These are phyloP conservation scores for Cucurbita ficifolia DNA, from an alignment of 306 rosid species.

Conservation along the genomic window DNA sequence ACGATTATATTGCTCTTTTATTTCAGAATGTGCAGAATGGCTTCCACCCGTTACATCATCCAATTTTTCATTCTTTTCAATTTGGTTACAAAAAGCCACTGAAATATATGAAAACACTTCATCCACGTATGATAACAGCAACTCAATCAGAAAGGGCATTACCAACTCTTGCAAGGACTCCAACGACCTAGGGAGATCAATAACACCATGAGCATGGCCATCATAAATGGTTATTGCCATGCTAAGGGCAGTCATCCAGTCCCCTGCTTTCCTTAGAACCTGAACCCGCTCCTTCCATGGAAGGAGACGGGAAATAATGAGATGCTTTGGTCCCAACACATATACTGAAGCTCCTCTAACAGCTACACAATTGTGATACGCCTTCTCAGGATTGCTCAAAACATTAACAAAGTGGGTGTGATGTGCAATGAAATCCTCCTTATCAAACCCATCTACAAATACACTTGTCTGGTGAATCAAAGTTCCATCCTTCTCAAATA, in stretches of 20 bases:
- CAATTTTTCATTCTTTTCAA: conserved; percentile 45
- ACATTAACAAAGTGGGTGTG: conserved; percentile 65
- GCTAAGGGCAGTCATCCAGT: conserved; percentile 97
- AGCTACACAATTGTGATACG: conserved; percentile 75
- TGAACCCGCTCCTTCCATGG: conserved; percentile 93
- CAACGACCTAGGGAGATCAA: conserved; percentile 89
- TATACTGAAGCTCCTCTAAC: conserved; percentile 89
- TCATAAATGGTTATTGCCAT: conserved; percentile 91
- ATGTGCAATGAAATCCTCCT: conserved; percentile 73
- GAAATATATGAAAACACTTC: conserved; percentile 94
- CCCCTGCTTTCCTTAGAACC: conserved; percentile 81
- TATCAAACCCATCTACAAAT: conserved; percentile 47
- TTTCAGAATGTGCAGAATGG: conserved; percentile 56
- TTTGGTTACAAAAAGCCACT: conserved; percentile 82
- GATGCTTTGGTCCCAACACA: conserved; percentile 71
- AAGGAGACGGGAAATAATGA: conserved; percentile 75
- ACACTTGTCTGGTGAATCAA: conserved; percentile 81
- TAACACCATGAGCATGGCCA: conserved; percentile 87
- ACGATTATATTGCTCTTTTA: conserved; percentile 84
- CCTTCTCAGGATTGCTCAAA: conserved; percentile 89
- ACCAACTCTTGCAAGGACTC: conserved; percentile 80
- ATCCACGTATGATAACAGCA: conserved; percentile 81
- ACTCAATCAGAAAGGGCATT: conserved; percentile 81
- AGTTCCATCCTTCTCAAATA: conserved; percentile 83
- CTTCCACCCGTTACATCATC: conserved; percentile 27